These are phyloP conservation scores for Elongisporangium senticosum DNA, from an alignment of 352 stramenopile genomes.

Conservation along the genomic window DNA sequence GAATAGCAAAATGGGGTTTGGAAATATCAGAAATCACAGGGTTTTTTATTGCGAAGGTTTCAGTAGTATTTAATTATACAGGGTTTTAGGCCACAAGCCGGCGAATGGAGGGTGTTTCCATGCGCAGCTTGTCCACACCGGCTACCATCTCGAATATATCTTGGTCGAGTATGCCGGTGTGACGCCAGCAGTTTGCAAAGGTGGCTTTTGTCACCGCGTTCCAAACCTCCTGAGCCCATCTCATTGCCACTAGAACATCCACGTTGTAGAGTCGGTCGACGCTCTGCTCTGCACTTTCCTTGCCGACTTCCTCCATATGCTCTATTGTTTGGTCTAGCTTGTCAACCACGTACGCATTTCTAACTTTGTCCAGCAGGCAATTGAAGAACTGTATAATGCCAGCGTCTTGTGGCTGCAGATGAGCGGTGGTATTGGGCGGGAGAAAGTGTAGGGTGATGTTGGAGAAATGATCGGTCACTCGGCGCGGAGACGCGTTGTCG, in stretches of 20 bases:
- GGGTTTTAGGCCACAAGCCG: background rate
- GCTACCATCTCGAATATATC: slow-evolving; percentile 2
- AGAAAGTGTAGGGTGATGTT: no score
- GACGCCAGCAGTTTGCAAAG: slow-evolving; percentile 3
- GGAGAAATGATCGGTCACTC: no score
- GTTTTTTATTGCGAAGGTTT: background rate
- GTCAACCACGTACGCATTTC: background rate
- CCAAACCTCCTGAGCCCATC: slow-evolving; percentile 1
- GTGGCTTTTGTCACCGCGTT: background rate
- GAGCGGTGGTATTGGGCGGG: no score
- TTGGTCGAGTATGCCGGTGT: slow-evolving; percentile 3
- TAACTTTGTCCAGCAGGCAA: no score
- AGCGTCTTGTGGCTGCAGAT: no score
- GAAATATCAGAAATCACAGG: background rate
- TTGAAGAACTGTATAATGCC: no score
- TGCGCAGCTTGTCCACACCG: background rate
- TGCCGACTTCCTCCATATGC: background rate
- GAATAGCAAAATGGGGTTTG: background rate
- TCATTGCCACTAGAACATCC: slow-evolving; percentile 4
- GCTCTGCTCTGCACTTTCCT: background rate
- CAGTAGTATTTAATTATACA: slow-evolving; percentile 1
- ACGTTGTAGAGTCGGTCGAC: background rate
- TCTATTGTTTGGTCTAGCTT: background rate
- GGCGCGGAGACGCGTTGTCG: no score
- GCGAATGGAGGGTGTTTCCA: background rate